Base-by-base conservation (phyloP, 345 rosid genomes). In the Acer yangbiense region DNA sequence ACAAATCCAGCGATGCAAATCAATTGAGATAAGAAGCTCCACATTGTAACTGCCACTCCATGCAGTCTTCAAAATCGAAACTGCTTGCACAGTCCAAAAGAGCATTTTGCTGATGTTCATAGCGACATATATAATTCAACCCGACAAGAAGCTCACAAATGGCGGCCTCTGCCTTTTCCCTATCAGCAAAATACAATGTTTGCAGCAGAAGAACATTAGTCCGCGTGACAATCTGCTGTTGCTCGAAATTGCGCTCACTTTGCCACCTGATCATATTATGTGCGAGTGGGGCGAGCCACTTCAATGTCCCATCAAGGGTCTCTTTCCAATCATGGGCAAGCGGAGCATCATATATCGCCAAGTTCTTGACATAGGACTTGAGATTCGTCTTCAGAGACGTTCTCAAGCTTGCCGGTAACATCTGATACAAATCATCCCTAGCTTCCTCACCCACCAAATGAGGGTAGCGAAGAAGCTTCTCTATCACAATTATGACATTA, bases 191-290 rank as follows among this genome's bases (percentile, higher is more conserved):
- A 85, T 89, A 94, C 70, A 96, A 77, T 0, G 99, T 91, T 81
- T 93, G 95, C 61, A 96, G 93, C 75, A 96, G 82, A 79, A 96
- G 95, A 57, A 94, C 94, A 62, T 94, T 94, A 0, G 97, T 90
- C 76, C 94, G 75, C 35, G 87, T 80, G 69, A 92, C 95, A 73
- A 93, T 92, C 76, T 96, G 97, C 70, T 92, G 97, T 77, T 94
- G 97, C 89, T 94, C 99, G 41, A 94, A 92, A 72, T 92, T 96
- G 43, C 97, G 92, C 74, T 96, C 98, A 12, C 97, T 91, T 76
- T 96, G 99, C 99, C 97, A 94, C 54, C 95, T 73, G 77, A 96
- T 90, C 97, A 88, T 94, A 86, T 94, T 96, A 82, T 94, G 99
- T 3, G 99, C 99, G 43, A 96, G 83, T 0, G 98, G 99, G 4